Evolutionary conservation across 2,329 filamentous ascomycete species (phyloP), one percentile per base, ranked within the genome.

Genomic region (Aspergillus caelatus): DNA sequence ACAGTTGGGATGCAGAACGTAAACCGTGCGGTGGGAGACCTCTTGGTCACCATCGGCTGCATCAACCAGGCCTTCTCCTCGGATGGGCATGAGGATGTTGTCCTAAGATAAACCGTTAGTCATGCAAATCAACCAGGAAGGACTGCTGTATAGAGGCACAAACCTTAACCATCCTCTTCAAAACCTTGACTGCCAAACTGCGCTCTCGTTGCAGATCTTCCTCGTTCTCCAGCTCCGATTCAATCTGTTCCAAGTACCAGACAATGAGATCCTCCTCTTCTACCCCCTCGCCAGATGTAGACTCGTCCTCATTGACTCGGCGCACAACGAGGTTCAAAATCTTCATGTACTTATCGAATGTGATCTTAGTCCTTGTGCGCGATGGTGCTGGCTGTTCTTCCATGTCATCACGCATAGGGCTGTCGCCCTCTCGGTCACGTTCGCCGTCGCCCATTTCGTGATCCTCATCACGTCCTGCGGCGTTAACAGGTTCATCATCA

Each of bases 101-200:
- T 89, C 88, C 86, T 85, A 43, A 30, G 36, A 14, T 7, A 11
- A 32, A 21, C 30, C 62, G 45, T 52, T 57, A 59, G 34, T 34
- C 62, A 39, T 9, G n/a, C 26, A 23, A 30, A 26, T 10, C 16
- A 32, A 32, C 28, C 21, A 34, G 48, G 3, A 0, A 34, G 26
- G 2, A n/a, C 58, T 1, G 34, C 58, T 1, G 34, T 5, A 48
- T 16, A 30, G 52, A 32, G 50, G 45, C 36, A 48, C 87, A 74
- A 83, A 95, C 93, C 89, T 95, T 97, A 74, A 97, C 91, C 90
- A 98, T 96, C 79, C 92, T 90, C 85, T 92, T 96, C 70, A 99
- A 80, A 59, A 99, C 94, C 86, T 97, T 95, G 75, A 83, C 86
- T 16, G 89, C 90, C 61, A 97, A 80, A 3, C 83, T 83, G 74